Base-by-base conservation (phyloP, 805 yeast species). In the Hanseniaspora vineae region DNA sequence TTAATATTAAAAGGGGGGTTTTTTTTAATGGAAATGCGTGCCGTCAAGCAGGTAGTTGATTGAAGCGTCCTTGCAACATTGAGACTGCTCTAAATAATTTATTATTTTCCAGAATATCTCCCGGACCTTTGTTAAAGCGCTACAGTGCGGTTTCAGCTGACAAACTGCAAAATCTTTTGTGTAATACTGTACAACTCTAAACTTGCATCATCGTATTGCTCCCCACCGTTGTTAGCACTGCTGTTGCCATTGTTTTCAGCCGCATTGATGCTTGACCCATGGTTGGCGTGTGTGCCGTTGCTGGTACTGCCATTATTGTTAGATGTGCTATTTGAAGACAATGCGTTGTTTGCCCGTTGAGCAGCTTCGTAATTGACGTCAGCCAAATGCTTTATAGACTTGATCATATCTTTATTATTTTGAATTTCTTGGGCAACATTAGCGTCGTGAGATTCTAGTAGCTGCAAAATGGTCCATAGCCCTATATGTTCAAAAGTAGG, bases 401-500 rank as follows among this genome's bases (percentile, higher is more conserved):
- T 66, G 44, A 78, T 69, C 18, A 78, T 73, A 15, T 75, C 69
- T 46, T 69, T 72, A 55, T 78, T 77, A 43, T 68, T 75, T 57
- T 76, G 77, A 40, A 79, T 76, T 55, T 77, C 65, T 15, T 71
- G 60, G n/a, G 65, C 54, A 57, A 83, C 70, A 59, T 80, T 80
- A 46, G 65, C 64, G 59, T 88, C 84, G 56, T 83, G 85, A 51
- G 95, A 80, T 66, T 92, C 98, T 54, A 92, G 75, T 53, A 92
- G 73, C 67, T 92, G 98, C 55, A 90, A 72, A 55, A 89, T 82
- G 42, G 96, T 90, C 98, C 98, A 92, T 51, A 89, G 76, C 1
- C 97, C 96, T 66, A 92, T 92, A 64, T 92, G 98, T 67, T 92
- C 97, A 66, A 92, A 92, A 0, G 97, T 92, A 13, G 95, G 83